Evolutionary conservation across 1,139 yeast genomes (phyloP).

Genomic region (Sugiyamaella novakii): DNA sequence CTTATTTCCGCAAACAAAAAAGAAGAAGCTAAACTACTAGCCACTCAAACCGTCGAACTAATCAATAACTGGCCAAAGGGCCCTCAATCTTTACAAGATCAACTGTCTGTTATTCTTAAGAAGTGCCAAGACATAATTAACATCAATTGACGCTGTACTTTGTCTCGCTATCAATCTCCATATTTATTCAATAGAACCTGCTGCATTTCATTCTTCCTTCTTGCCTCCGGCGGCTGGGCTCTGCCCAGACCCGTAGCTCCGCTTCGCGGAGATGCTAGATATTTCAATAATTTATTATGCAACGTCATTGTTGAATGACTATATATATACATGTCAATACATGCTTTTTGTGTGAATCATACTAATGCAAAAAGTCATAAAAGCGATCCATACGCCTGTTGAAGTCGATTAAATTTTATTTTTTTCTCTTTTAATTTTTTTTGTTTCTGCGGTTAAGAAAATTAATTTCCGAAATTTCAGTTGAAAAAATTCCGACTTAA

Average conservation of each 20-base stretch:
- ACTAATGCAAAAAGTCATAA: constrained; percentile 19
- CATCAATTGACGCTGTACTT: background rate
- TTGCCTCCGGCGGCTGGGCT: no score
- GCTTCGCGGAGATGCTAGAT: no score
- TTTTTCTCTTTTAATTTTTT: constrained; percentile 11
- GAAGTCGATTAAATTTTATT: constrained; percentile 18
- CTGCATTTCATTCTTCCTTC: no score
- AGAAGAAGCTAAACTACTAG: constrained; percentile 27
- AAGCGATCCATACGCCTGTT: constrained; percentile 23
- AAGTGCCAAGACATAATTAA: constrained; percentile 13
- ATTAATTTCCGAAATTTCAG: constrained; percentile 15
- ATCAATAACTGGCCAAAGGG: constrained; percentile 21
- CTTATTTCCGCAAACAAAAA: constrained; percentile 20
- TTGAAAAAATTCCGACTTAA: constrained; percentile 22
- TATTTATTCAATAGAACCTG: no score
- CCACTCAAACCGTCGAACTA: constrained; percentile 27
- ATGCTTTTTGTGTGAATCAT: constrained; percentile 20
- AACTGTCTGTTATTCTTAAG: background rate
- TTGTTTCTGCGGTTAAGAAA: background rate
- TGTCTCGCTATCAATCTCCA: no score
- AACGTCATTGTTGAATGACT: constrained; percentile 22
- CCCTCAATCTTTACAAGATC: constrained; percentile 6
- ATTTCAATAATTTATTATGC: no score
- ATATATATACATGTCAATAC: constrained; percentile 13
- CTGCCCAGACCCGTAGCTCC: no score